Percentiles rank a stretch among this genome's conserved stretches.
phyloP scores from a whole-genome alignment of 768 basidiomycete species.

The Polyporus arcularius region DNA sequence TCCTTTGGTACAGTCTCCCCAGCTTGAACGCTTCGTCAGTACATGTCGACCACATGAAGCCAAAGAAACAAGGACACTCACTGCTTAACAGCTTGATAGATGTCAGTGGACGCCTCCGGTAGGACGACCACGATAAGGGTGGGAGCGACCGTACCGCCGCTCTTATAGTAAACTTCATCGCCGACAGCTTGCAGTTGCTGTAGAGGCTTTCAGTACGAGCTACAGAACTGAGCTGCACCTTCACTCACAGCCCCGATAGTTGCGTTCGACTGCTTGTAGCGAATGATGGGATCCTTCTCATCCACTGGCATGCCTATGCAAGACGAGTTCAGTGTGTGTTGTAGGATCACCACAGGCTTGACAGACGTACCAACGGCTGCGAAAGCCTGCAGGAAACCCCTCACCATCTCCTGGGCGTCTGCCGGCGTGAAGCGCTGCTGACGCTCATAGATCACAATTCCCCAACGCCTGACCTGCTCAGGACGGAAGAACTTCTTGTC shows the following conservation, averaged over 20 bases:
- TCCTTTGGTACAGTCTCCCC: constrained; percentile 70
- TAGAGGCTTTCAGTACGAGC: not conserved
- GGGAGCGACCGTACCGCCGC: constrained; percentile 38
- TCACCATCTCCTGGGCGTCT: constrained; percentile 55
- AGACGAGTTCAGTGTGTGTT: not conserved
- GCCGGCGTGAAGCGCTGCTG: constrained; percentile 53
- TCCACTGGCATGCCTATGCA: constrained; percentile 58
- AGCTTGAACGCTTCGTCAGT: constrained; percentile 42
- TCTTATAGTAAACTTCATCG: constrained; percentile 41
- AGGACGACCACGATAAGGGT: constrained; percentile 66
- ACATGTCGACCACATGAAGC: not conserved
- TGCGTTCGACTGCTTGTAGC: constrained; percentile 61
- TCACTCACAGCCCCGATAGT: constrained; percentile 45
- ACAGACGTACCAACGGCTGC: constrained; percentile 56
- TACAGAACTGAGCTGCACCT: not conserved
- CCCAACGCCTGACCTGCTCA: constrained; percentile 55
- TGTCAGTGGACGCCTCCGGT: constrained; percentile 74
- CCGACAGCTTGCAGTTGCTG: constrained; percentile 58
- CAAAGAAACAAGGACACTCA: constrained; percentile 33
- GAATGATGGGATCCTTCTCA: constrained; percentile 45
- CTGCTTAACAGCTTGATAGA: constrained; percentile 81
- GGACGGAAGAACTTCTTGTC: constrained; percentile 71
- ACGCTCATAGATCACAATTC: constrained; percentile 67
- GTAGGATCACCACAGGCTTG: no score
- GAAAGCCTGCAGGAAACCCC: constrained; percentile 50